These are phyloP conservation scores for Smittium mucronatum DNA, from an alignment of 371 early-diverging fungal genomes.

Conservation along the genomic window DNA sequence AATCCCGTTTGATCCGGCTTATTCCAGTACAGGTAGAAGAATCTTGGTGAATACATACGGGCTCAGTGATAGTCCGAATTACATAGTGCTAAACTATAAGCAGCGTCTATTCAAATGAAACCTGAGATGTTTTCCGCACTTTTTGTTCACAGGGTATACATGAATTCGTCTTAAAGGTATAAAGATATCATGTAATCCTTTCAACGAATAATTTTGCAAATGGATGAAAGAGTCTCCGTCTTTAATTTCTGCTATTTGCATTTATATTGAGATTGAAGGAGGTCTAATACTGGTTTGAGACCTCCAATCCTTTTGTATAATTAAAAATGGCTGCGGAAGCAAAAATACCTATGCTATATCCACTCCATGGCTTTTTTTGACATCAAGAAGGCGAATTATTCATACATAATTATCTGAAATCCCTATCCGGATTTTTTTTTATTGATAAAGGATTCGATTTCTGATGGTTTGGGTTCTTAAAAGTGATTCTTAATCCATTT, in stretches of 20 bases:
- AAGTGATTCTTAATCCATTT: too few species aligned
- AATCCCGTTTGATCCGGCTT: slow-evolving; percentile 24
- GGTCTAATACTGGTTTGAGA: slow-evolving; percentile 22
- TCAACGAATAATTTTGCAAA: slow-evolving; percentile 18
- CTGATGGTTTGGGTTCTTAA: too few species aligned
- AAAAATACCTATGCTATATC: too few species aligned
- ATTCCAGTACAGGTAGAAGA: slow-evolving; percentile 11
- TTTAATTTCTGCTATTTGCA: slow-evolving; percentile 19
- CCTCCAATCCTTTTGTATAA: slow-evolving; percentile 4
- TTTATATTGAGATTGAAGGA: slow-evolving; percentile 27
- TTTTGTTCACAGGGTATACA: slow-evolving; percentile 25
- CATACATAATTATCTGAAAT: too few species aligned
- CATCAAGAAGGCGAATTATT: too few species aligned
- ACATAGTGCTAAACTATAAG: slow-evolving; percentile 34
- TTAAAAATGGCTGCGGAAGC: slow-evolving; percentile 6
- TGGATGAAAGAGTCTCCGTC: slow-evolving; percentile 24
- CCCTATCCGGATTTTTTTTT: too few species aligned
- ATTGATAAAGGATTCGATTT: too few species aligned
- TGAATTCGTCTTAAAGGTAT: slow-evolving; percentile 30
- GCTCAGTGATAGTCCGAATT: slow-evolving; percentile 37
- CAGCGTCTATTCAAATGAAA: slow-evolving; percentile 32
- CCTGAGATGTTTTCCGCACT: slow-evolving; percentile 27
- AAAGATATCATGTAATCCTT: slow-evolving; percentile 27
- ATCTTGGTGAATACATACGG: slow-evolving; percentile 36
- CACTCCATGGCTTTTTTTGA: too few species aligned